These are phyloP conservation scores for Pestalotiopsis sp. DNA, from an alignment of 2,329 filamentous ascomycete genomes.

Conservation along the genomic window DNA sequence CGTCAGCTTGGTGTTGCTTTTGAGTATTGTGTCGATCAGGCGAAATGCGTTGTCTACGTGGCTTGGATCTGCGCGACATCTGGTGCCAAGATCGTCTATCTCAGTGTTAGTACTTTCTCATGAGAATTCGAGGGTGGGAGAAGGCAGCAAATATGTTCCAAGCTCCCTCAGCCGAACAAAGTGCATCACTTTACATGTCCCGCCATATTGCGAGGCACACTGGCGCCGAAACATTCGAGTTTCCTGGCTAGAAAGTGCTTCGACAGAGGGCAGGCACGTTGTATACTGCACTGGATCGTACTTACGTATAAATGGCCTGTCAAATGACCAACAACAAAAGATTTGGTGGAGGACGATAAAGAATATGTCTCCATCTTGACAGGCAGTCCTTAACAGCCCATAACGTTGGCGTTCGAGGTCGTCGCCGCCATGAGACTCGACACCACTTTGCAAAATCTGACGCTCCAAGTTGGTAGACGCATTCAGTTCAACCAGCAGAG, in stretches of 20 bases:
- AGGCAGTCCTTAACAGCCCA: conserved; percentile 60
- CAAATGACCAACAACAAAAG: conserved; percentile 58
- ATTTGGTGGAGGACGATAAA: conserved; percentile 69
- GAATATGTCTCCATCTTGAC: conserved; percentile 56
- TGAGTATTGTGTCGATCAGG: conserved; percentile 38
- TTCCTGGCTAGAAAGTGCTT: background rate
- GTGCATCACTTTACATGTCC: background rate
- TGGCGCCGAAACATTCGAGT: background rate
- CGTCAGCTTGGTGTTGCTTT: conserved; percentile 37
- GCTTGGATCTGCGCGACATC: conserved; percentile 22
- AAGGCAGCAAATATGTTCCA: background rate
- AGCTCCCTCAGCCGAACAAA: background rate
- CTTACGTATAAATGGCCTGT: conserved; percentile 36
- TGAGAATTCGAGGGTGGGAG: background rate
- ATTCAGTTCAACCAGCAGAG: conserved; percentile 20
- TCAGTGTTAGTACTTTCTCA: background rate
- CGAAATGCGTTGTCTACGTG: conserved; percentile 36
- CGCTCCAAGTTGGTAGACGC: conserved; percentile 17
- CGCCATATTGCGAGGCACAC: background rate
- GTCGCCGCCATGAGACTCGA: conserved; percentile 23
- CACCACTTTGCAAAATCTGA: conserved; percentile 18
- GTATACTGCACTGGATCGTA: background rate
- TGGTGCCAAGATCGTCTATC: conserved; percentile 31
- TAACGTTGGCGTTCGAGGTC: conserved; percentile 50
- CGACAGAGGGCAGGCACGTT: background rate